Evolutionary conservation across 768 basidiomycete genomes (phyloP).

Genomic region (Lactarius evosmus): DNA sequence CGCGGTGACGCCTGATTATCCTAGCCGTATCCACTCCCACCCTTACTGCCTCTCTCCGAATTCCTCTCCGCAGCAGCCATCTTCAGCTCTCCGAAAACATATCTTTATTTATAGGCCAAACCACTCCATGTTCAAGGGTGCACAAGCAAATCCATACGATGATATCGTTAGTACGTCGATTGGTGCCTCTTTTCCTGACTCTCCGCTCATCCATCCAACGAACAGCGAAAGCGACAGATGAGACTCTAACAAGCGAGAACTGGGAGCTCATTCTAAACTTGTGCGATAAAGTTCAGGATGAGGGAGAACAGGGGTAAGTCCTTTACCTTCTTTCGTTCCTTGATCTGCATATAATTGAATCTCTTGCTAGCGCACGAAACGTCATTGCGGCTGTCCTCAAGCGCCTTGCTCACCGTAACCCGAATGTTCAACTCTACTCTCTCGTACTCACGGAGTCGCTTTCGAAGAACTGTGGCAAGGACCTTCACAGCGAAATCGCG

Average conservation of each 20-base stretch:
- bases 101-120: not conserved
- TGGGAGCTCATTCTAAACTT: conserved; percentile 93
- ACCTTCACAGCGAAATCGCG: conserved; percentile 81
- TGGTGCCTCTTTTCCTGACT: not conserved
- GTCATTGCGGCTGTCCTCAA: conserved; percentile 84
- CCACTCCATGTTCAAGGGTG: conserved; percentile 62
- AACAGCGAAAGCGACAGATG: conserved; percentile 92
- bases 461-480: conserved; percentile 84
- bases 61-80: conserved; percentile 12
- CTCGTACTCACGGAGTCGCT: conserved; percentile 85
- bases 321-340: conserved; percentile 3
- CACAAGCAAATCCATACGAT: conserved; percentile 71
- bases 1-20: not conserved
- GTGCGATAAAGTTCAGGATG: conserved; percentile 95
- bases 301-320: conserved; percentile 78
- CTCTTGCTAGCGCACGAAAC: conserved; percentile 72
- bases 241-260: conserved; percentile 90
- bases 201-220: conserved; percentile 19
- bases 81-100: not conserved
- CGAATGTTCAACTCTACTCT: conserved; percentile 95
- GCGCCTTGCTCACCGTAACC: conserved; percentile 88
- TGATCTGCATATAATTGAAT: conserved; percentile 12
- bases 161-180: conserved; percentile 71
- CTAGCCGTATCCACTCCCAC: not conserved
- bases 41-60: not conserved